These are phyloP conservation scores for Syncephalis fuscata DNA, from an alignment of 371 early-diverging fungal species.

Conservation along the genomic window DNA sequence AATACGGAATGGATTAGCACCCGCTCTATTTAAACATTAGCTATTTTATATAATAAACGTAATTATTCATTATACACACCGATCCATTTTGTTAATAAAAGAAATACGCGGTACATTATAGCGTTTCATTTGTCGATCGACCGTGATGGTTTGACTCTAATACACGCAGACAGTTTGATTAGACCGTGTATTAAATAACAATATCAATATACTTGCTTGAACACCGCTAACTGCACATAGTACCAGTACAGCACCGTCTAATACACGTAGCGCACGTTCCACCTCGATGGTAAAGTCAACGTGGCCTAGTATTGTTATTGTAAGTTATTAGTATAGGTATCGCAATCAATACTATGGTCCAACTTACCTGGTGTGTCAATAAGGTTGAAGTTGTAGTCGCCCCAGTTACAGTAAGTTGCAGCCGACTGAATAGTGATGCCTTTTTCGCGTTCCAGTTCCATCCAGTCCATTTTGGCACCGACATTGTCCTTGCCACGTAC, in stretches of 20 bases:
- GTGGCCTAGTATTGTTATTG: constrained; percentile 35
- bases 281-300: constrained; percentile 90
- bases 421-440: constrained; percentile 88
- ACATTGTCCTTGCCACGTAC: constrained; percentile 94
- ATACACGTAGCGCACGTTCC: constrained; percentile 76
- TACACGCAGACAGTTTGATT: no score
- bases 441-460: constrained; percentile 96
- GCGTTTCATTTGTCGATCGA: constrained; percentile 87
- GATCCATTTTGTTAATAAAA: constrained; percentile 86
- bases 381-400: constrained; percentile 67
- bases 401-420: constrained; percentile 74
- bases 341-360: background rate
- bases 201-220: constrained; percentile 20
- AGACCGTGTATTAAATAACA: background rate
- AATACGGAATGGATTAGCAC: constrained; percentile 80
- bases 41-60: background rate
- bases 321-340: background rate
- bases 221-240: constrained; percentile 78
- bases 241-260: constrained; percentile 80
- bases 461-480: constrained; percentile 97
- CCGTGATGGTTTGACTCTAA: constrained; percentile 84
- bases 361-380: constrained; percentile 75
- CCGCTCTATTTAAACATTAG: constrained; percentile 23
- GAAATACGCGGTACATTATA: constrained; percentile 76
- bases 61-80: constrained; percentile 11